phyloP scores from a whole-genome alignment of 2,329 filamentous ascomycete species.

The Sporothrix inflata region DNA sequence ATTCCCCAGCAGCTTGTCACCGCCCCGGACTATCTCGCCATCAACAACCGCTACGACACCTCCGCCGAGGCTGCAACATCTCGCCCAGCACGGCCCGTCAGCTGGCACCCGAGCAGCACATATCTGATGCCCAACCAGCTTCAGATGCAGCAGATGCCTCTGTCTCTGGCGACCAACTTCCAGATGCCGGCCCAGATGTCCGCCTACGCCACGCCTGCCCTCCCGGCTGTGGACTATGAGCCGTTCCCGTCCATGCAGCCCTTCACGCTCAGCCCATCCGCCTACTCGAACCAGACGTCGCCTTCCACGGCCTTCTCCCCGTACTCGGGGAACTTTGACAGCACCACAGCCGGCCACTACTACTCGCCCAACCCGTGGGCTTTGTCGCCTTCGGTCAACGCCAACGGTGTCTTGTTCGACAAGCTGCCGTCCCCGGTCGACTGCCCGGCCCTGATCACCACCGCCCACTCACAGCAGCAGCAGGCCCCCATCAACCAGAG shows the following conservation, averaged over 20 bases:
- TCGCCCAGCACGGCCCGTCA: conserved; percentile 61
- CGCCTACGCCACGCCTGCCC: conserved; percentile 16
- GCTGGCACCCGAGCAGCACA: conserved; percentile 71
- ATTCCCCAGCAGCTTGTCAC: conserved; percentile 8
- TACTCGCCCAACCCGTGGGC: conserved; percentile 47
- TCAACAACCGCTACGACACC: conserved; percentile 6
- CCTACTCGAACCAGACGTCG: conserved; percentile 62
- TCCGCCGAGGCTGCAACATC: conserved; percentile 7
- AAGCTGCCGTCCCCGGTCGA: conserved; percentile 32
- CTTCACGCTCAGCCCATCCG: conserved; percentile 56
- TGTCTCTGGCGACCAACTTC: conserved; percentile 28
- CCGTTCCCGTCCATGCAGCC: conserved; percentile 48
- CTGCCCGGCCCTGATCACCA: conserved; percentile 31
- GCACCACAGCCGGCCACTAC: conserved; percentile 41
- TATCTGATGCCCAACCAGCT: conserved; percentile 42
- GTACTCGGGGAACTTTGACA: conserved; percentile 44
- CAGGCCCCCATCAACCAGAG: neutral
- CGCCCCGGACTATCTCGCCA: conserved; percentile 22
- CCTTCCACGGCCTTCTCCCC: conserved; percentile 60
- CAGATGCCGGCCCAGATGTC: conserved; percentile 7
- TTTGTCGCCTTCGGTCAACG: conserved; percentile 34
- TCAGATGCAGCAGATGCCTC: conserved; percentile 39
- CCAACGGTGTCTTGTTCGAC: conserved; percentile 32
- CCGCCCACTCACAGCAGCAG: conserved; percentile 13
- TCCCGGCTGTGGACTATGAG: conserved; percentile 38